phyloP scores from a whole-genome alignment of 2,329 filamentous ascomycete species.

The Ilyonectria robusta region DNA sequence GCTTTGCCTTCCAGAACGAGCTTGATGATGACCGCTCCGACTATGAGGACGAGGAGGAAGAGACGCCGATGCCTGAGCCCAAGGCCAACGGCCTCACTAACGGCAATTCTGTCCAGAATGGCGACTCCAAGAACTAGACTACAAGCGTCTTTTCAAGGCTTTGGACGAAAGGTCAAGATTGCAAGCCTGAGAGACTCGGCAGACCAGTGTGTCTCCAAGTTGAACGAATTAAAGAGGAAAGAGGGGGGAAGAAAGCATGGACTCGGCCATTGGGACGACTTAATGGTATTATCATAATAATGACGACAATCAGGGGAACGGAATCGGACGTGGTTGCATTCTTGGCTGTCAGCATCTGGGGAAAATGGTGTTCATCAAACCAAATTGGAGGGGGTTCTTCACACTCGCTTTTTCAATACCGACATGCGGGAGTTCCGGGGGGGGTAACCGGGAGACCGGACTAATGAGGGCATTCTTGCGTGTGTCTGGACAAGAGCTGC shows the following conservation, averaged over 20 bases:
- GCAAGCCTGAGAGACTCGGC: not conserved
- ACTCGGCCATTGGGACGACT: slow-evolving; percentile 24
- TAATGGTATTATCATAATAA: slow-evolving; percentile 28
- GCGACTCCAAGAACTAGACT: slow-evolving; percentile 34
- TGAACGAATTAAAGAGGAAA: slow-evolving; percentile 9
- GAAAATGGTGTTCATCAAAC: slow-evolving; percentile 25
- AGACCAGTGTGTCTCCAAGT: not conserved
- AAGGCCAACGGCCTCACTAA: slow-evolving; percentile 39
- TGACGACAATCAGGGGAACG: slow-evolving; percentile 21
- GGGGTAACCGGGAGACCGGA: slow-evolving; percentile 13
- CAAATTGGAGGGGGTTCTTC: slow-evolving; percentile 13
- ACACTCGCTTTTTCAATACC: slow-evolving; percentile 30
- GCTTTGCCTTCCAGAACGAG: slow-evolving; percentile 74
- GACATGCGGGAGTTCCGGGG: slow-evolving; percentile 31
- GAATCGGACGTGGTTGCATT: slow-evolving; percentile 11
- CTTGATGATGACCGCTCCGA: slow-evolving; percentile 82
- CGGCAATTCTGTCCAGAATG: slow-evolving; percentile 29
- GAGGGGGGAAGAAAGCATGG: slow-evolving; percentile 3
- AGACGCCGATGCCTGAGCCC: slow-evolving; percentile 49
- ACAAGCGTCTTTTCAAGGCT: not conserved
- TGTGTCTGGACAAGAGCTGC: not conserved
- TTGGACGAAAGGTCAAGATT: not conserved
- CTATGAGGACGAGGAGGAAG: slow-evolving; percentile 74
- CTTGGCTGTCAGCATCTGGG: slow-evolving; percentile 20
- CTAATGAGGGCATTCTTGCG: slow-evolving; percentile 12